These are phyloP conservation scores for Colletotrichum eleusines DNA, from an alignment of 2,329 filamentous ascomycete species.

Conservation along the genomic window DNA sequence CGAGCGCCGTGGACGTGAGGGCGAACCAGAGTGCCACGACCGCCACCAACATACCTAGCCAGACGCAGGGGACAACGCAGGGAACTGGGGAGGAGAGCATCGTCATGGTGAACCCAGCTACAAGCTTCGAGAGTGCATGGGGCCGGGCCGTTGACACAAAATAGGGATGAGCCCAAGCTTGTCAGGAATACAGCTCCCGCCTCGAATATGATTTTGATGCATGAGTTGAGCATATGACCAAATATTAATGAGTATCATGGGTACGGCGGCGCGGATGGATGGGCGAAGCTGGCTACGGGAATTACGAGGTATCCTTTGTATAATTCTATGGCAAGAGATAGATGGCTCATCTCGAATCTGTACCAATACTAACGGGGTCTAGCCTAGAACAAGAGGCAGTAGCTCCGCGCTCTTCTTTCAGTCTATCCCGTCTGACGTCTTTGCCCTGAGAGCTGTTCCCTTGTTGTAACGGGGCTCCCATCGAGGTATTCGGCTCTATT, in stretches of 20 bases:
- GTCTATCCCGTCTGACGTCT: neutral
- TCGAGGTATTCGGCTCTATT: neutral
- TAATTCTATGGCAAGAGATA: conserved; percentile 39
- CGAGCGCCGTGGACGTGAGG: conserved; percentile 52
- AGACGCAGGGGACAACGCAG: conserved; percentile 45
- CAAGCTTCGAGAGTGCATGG: conserved; percentile 77
- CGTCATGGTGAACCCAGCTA: conserved; percentile 63
- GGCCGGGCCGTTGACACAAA: conserved; percentile 67
- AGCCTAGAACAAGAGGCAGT: conserved; percentile 18
- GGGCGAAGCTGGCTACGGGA: neutral
- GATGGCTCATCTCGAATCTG: conserved; percentile 32
- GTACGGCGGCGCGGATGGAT: neutral
- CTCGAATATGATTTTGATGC: neutral
- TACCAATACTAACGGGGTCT: conserved; percentile 29
- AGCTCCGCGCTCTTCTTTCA: conserved; percentile 19
- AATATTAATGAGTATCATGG: conserved; percentile 29
- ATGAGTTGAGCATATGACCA: conserved; percentile 1
- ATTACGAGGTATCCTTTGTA: conserved; percentile 40
- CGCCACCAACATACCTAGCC: conserved; percentile 38
- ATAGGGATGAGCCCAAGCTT: conserved; percentile 16
- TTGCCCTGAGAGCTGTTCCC: neutral
- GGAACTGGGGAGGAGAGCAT: conserved; percentile 61
- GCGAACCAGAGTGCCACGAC: conserved; percentile 44
- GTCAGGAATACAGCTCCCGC: neutral
- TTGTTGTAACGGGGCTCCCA: neutral